Percentiles rank a stretch among this genome's conserved stretches.
Evolutionary conservation across 2,329 filamentous ascomycete genomes (phyloP).

Genomic region (Fusarium sp.): DNA sequence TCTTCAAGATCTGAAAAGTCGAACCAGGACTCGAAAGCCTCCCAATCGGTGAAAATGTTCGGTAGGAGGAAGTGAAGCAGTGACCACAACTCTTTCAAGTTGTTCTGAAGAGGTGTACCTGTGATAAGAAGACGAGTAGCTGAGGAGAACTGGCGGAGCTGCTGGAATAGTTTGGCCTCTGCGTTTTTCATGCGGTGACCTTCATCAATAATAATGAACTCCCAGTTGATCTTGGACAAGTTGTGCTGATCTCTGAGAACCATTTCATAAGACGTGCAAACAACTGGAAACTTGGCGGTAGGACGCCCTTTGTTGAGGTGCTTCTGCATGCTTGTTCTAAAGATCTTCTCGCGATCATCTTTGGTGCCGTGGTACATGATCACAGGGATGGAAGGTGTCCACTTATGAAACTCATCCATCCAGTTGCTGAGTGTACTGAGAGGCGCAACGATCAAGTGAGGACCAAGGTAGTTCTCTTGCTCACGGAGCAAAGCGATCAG

Average conservation of each 20-base stretch:
- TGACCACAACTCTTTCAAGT: slow-evolving; percentile 94
- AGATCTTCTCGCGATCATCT: slow-evolving; percentile 79
- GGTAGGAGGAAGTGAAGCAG: slow-evolving; percentile 92
- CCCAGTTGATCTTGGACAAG: slow-evolving; percentile 88
- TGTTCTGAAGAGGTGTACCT: slow-evolving; percentile 95
- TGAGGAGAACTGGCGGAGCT: slow-evolving; percentile 87
- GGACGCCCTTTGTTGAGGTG: slow-evolving; percentile 71
- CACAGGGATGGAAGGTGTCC: slow-evolving; percentile 89
- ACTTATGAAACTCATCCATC: slow-evolving; percentile 92
- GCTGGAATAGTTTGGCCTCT: slow-evolving; percentile 89
- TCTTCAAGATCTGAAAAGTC: slow-evolving; percentile 94
- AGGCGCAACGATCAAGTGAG: slow-evolving; percentile 90
- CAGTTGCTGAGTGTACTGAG: slow-evolving; percentile 94
- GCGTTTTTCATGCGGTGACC: slow-evolving; percentile 98
- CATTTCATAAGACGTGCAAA: slow-evolving; percentile 96
- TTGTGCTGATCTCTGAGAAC: slow-evolving; percentile 89
- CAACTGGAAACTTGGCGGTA: slow-evolving; percentile 81
- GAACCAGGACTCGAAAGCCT: slow-evolving; percentile 95
- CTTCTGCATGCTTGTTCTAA: slow-evolving; percentile 75
- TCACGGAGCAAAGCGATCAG: slow-evolving; percentile 89
- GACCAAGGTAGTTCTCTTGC: slow-evolving; percentile 83
- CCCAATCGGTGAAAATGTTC: slow-evolving; percentile 91
- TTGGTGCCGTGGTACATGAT: slow-evolving; percentile 91
- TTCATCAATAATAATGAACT: slow-evolving; percentile 98
- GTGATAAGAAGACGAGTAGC: slow-evolving; percentile 93